These are phyloP conservation scores for Boletus calvinii DNA, from an alignment of 1,284 basidiomycete species.

Conservation along the genomic window DNA sequence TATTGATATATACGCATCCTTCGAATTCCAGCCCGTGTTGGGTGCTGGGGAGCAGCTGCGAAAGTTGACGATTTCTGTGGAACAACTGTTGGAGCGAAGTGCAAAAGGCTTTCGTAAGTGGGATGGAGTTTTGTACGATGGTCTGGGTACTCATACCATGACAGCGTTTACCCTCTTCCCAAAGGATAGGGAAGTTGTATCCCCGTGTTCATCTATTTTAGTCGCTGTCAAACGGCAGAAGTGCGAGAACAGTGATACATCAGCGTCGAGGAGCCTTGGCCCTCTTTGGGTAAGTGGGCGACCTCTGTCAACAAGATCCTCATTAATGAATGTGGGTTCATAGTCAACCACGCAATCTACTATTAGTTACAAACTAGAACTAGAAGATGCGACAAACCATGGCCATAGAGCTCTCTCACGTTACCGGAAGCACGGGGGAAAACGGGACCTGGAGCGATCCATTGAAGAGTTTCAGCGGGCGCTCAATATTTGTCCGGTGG, in stretches of 20 bases:
- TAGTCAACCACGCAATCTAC: not conserved
- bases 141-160: not conserved
- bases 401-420: not conserved
- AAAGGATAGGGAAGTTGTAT: not conserved
- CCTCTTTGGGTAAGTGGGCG: not conserved
- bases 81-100: not conserved
- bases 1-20: not conserved
- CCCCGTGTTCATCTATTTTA: not conserved
- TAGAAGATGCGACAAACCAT: not conserved
- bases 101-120: not conserved
- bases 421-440: not conserved
- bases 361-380: too few relatives aligned
- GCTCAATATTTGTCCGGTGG: not conserved
- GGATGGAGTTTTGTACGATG: not conserved
- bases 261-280: not conserved
- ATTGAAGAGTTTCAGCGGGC: not conserved
- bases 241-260: too few relatives aligned
- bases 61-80: not conserved
- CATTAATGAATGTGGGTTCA: not conserved
- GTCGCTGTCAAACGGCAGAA: not conserved
- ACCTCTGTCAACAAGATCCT: not conserved
- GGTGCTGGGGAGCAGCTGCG: not conserved
- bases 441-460: not conserved
- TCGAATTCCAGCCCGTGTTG: not conserved
- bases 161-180: not conserved